These are phyloP conservation scores for Globisporangium cylindrosporum DNA, from an alignment of 352 stramenopile species.

Conservation along the genomic window DNA sequence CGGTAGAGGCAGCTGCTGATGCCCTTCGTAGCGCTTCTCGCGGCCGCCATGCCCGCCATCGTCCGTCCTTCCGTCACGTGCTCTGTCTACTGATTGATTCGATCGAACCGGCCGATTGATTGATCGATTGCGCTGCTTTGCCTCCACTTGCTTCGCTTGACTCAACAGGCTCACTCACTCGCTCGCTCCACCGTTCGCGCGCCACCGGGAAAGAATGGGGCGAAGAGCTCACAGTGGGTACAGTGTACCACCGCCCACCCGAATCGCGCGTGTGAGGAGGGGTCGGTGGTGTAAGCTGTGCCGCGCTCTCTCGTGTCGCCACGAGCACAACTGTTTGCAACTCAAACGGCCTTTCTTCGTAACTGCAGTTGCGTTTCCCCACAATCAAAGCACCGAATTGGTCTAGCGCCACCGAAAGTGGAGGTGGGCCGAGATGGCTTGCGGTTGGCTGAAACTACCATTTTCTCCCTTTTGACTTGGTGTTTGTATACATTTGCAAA, in stretches of 20 bases:
- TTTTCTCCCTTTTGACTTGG: no score
- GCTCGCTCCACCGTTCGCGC: not conserved
- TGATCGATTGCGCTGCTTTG: conserved; percentile 11
- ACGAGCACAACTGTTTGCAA: not conserved
- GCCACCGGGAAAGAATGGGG: conserved; percentile 1
- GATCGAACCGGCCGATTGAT: not conserved
- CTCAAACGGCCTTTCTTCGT: not conserved
- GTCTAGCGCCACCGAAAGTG: not conserved
- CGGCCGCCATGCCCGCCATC: conserved; percentile 11
- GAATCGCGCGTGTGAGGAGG: not conserved
- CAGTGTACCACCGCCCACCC: not conserved
- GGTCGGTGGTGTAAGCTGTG: not conserved
- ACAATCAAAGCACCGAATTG: not conserved
- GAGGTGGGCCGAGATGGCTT: no score
- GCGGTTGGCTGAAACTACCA: no score
- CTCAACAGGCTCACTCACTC: not conserved
- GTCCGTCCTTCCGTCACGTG: not conserved
- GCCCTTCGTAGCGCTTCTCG: conserved; percentile 33
- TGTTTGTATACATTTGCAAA: no score
- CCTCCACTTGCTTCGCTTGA: not conserved
- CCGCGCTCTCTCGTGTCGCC: not conserved
- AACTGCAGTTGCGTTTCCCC: not conserved
- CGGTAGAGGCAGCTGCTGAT: conserved; percentile 66
- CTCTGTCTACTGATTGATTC: not conserved
- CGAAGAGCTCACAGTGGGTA: not conserved